These are phyloP conservation scores for Daldinia sp. DNA, from an alignment of 2,329 filamentous ascomycete genomes.

Conservation along the genomic window DNA sequence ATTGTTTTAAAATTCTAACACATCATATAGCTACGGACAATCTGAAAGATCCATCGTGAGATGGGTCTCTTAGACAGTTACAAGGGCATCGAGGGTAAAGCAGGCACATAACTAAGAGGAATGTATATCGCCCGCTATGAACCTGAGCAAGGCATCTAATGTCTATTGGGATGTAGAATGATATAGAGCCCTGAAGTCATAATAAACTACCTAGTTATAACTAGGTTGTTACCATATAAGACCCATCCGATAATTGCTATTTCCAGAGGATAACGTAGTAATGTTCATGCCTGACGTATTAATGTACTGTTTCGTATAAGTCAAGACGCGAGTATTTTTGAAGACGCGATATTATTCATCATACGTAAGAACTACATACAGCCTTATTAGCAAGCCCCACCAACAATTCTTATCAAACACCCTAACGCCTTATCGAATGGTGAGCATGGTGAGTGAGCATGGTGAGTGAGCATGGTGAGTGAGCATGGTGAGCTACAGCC, in stretches of 20 bases:
- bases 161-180: background rate
- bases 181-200: background rate
- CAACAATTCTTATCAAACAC: background rate
- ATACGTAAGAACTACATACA: background rate
- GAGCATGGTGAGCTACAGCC: background rate
- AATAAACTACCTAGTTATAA: no score
- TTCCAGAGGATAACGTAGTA: no score
- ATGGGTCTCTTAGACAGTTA: background rate
- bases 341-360: background rate
- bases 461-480: no score
- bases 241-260: no score
- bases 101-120: background rate
- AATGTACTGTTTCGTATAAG: no score
- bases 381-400: background rate
- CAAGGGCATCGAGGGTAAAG: background rate
- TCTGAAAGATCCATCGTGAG: slow-evolving; percentile 76
- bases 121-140: background rate
- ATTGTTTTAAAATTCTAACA: background rate
- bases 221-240: no score
- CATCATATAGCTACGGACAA: slow-evolving; percentile 75
- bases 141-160: background rate
- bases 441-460: no score
- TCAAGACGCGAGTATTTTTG: background rate
- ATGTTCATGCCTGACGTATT: no score
- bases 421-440: background rate